Base-by-base conservation (phyloP, 2,329 filamentous ascomycete genomes). In the Fusarium albosuccineum region DNA sequence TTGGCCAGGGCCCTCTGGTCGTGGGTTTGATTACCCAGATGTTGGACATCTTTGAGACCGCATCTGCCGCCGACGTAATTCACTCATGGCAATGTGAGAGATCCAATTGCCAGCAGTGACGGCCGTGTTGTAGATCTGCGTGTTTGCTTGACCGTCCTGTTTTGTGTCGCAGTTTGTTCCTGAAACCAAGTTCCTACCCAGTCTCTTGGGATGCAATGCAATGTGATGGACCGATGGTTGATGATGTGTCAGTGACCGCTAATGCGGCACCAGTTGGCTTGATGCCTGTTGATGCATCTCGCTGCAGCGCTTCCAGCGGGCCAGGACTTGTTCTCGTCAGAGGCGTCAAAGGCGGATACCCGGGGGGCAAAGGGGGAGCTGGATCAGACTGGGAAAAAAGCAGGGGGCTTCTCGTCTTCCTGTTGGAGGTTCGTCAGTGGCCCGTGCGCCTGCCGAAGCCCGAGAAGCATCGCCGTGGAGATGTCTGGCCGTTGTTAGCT, bases 1-100 rank as follows among this genome's bases (percentile, higher is more conserved):
- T 49, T 72, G 40, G 57, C 62, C 46, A 46, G 70, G 70, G 52
- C 42, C 44, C 61, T 58, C 54, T 54, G 41, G 67, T 53, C 48
- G 51, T 51, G 52, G 57, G 63, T 63, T 70, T 58, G 66, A 58
- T 59, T 70, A 29, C 45, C 49, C 37, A 52, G 44, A 40, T 44
- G 51, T 26, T 27, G n/a, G 17, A 29, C 9, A 37, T 30, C 30
- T 16, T 39, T 33, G 10, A 14, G 48, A 51, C n/a, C 22, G 26
- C 49, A 49, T 40, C 37, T 37, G 58, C 46, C 54, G 50, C 64
- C 40, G 46, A 46, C 26, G 54, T 29, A 30, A 54, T 54, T 33
- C 30, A 10, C 30, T 33, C 30, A 9, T 33, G 46, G 30, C 27
- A 34, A 40, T 40, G 33, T 10, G 40, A 34, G 16, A 22, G 17